Base-by-base conservation (phyloP, 2,329 filamentous ascomycete genomes). In the Neonectria neomacrospora region DNA sequence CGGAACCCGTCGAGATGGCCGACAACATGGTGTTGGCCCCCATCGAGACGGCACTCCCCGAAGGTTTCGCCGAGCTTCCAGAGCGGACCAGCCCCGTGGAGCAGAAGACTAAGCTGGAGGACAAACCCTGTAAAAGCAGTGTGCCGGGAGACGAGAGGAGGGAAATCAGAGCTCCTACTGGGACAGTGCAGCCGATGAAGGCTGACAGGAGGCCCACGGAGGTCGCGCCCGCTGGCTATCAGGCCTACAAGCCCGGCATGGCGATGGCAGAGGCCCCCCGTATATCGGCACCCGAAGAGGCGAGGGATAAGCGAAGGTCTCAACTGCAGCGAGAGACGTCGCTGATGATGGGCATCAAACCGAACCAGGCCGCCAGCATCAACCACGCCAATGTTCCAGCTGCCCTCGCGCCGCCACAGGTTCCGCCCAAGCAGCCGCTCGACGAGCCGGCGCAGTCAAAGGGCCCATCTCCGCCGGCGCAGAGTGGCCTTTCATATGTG, bases 1-100 rank as follows among this genome's bases (percentile, higher is more conserved):
- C 82, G 0, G 73, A 79, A 0, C 80, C 82, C 0, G 77, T 83
- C 3, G 83, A 85, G 68, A 78, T 85, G 65, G 78, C 75, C 1
- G 80, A 80, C 50, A 76, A 77, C 26, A 73, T 74, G 7, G 67
- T 80, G 7, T 68, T 80, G 5, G 76, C 79, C 1, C 76, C 79
- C 0, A 76, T 79, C 20, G 76, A 80, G 63, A 76, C 74, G 8
- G 62, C 69, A 4, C 37, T 63, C 34, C 62, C 72, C 14, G 65
- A 37, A 62, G 73, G 69, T 7, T 67, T 77, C 50, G 76, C 79
- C 23, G 80, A 86, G 73, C 63, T 84, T 26, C 77, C 80, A 3
- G 72, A 76, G 64, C 67, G 77, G 28, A 71, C 71, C 11, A 74
- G 74, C 34, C 71, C 76, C 26, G 57, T 76, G 11, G 74, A 76